phyloP scores from a whole-genome alignment of 1,139 yeast species.

The Nakaseomyces uthaithaninus region DNA sequence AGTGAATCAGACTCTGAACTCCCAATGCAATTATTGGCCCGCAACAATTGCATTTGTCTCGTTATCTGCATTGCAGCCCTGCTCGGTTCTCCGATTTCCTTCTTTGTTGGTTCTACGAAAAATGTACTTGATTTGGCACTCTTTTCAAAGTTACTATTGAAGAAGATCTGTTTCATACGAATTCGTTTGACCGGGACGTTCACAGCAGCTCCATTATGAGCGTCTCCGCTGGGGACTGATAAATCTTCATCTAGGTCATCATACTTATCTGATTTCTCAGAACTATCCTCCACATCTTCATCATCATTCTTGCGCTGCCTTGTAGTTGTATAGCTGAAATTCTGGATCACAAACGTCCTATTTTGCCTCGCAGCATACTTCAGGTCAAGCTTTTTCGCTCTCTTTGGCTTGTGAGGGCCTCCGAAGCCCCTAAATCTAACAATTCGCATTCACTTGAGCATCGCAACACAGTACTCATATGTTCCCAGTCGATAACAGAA shows the following conservation, averaged over 20 bases:
- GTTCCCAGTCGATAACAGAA: too few species aligned
- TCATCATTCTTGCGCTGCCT: not conserved
- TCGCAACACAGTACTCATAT: too few species aligned
- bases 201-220: too few species aligned
- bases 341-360: slow-evolving; percentile 5
- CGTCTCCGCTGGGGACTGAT: too few species aligned
- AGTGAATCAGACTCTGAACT: too few species aligned
- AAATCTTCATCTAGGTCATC: not conserved
- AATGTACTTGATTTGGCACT: too few species aligned
- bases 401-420: not conserved
- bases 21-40: slow-evolving; percentile 4
- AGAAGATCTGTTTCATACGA: too few species aligned
- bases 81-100: too few species aligned
- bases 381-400: not conserved
- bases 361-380: not conserved
- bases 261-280: not conserved
- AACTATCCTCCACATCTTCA: not conserved
- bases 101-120: too few species aligned
- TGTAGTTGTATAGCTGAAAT: not conserved
- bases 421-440: slow-evolving; percentile 5
- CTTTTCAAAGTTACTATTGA: too few species aligned
- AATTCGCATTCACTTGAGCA: slow-evolving; percentile 5
- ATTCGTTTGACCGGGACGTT: too few species aligned
- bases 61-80: not conserved
- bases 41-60: slow-evolving; percentile 1